These are phyloP conservation scores for Bombardia bombarda DNA, from an alignment of 495 filamentous ascomycete genomes.

Conservation along the genomic window DNA sequence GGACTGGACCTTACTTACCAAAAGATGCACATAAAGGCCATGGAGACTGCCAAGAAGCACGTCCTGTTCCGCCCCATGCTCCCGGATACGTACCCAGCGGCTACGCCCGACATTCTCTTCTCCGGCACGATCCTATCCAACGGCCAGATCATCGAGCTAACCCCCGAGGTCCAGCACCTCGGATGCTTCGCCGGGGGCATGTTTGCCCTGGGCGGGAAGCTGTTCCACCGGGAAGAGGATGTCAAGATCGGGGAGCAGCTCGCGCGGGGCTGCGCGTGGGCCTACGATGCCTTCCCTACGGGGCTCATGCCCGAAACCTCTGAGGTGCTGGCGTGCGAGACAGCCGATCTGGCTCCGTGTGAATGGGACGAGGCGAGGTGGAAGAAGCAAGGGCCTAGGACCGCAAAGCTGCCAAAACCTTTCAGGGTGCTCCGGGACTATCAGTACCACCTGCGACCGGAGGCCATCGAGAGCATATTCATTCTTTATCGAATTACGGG, in stretches of 20 bases:
- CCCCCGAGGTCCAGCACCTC: slow-evolving; percentile 40
- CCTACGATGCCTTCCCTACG: slow-evolving; percentile 66
- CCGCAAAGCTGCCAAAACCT: slow-evolving; percentile 53
- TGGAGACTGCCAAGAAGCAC: slow-evolving; percentile 53
- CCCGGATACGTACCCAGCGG: slow-evolving; percentile 28
- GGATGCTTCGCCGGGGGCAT: slow-evolving; percentile 85
- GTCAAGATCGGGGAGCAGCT: slow-evolving; percentile 70
- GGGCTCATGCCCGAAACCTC: slow-evolving; percentile 88
- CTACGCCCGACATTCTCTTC: slow-evolving; percentile 59
- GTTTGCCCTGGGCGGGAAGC: slow-evolving; percentile 76
- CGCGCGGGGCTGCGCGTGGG: slow-evolving; percentile 92
- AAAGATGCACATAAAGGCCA: slow-evolving; percentile 43
- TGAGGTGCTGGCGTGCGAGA: slow-evolving; percentile 42
- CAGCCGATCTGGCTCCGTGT: slow-evolving; percentile 11
- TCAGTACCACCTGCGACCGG: slow-evolving; percentile 46
- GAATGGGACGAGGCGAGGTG: slow-evolving; percentile 21
- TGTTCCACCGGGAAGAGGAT: slow-evolving; percentile 62
- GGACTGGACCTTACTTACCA: slow-evolving; percentile 32
- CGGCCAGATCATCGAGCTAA: slow-evolving; percentile 15
- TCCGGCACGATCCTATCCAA: slow-evolving; percentile 33
- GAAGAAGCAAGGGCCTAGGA: slow-evolving; percentile 4
- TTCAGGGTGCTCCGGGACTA: slow-evolving; percentile 25
- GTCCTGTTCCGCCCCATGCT: slow-evolving; percentile 63
- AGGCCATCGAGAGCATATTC: slow-evolving; percentile 68
- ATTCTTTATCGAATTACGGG: slow-evolving; percentile 71